These are phyloP conservation scores for Torulaspora indica DNA, from an alignment of 805 yeast genomes.

Conservation along the genomic window DNA sequence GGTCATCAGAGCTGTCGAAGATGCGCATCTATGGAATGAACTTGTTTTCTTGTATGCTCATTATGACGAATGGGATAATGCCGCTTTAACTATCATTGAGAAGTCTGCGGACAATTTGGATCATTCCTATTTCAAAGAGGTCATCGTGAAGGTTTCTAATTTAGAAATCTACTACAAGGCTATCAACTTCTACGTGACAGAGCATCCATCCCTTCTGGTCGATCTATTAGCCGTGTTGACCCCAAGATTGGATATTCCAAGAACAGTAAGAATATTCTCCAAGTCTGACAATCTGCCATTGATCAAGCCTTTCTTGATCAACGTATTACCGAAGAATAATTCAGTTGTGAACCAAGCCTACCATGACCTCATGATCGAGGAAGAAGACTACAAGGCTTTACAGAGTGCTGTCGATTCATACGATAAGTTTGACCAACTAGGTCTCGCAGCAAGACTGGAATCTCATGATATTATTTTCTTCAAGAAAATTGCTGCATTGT, in stretches of 20 bases:
- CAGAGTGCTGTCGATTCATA: constrained; percentile 81
- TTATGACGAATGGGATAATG: constrained; percentile 99
- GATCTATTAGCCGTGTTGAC: constrained; percentile 80
- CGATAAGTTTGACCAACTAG: constrained; percentile 89
- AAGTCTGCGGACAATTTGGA: constrained; percentile 89
- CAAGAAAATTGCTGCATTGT: constrained; percentile 92
- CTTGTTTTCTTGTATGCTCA: constrained; percentile 93
- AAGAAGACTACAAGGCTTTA: constrained; percentile 89
- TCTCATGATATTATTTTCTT: constrained; percentile 86
- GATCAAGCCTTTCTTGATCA: constrained; percentile 89
- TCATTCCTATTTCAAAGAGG: constrained; percentile 89
- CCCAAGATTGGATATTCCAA: constrained; percentile 87
- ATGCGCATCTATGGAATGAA: constrained; percentile 94
- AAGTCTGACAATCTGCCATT: constrained; percentile 94
- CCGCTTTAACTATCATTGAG: constrained; percentile 94
- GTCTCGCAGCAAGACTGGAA: constrained; percentile 87
- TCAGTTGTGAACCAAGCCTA: constrained; percentile 91
- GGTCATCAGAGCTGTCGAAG: constrained; percentile 89
- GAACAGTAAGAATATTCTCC: constrained; percentile 91
- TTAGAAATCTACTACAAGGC: constrained; percentile 97
- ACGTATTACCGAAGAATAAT: constrained; percentile 85
- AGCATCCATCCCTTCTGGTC: constrained; percentile 85
- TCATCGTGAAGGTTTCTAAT: constrained; percentile 90
- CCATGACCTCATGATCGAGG: constrained; percentile 92
- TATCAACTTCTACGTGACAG: constrained; percentile 85